Base-by-base conservation (phyloP, 2,329 filamentous ascomycete genomes). In the Botrytis medusae region DNA sequence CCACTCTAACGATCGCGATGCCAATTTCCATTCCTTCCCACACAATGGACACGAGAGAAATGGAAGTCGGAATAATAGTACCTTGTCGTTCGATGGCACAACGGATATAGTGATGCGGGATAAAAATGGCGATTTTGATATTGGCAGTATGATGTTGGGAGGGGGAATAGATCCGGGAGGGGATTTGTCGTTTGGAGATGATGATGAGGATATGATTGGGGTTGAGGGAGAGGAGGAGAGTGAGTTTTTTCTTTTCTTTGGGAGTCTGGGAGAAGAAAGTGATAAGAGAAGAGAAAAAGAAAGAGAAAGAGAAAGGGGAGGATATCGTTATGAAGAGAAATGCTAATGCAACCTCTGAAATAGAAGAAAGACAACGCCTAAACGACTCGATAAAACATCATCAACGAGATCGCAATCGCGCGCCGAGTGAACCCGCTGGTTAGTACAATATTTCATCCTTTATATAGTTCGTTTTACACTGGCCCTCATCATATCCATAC, bases 361-460 rank as follows among this genome's bases (percentile, higher is more conserved):
- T 74, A 90, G 88, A 86, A 72, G 89, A 91, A 79, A 84, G 87
- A 70, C 88, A 91, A 79, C 84, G 86, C 69, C 81, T 91, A 18
- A 85, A 87, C 37, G 89, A 91, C 75, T 88, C 87, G 1, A 87
- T 92, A 48, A 89, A 86, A 78, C 87, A 89, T 78, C 87, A 90
- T 79, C 86, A 88, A 76, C 84, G 88, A 73, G 86, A 86, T 77
- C 85, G 86, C 75, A 86, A 85, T 77, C 83, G 84, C 67, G 83
- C 86, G 67, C 85, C 89, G 16, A 89, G 88, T 77, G 90, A 92
- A 76, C 88, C 89, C 68, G 89, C 91, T 83, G 90, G 91, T 92
- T 80, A 78, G 85, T 80, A 18, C 22, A 63, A 18, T 32, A 12
- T 22, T 29, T 51, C 22, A 57, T 74, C 54, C 57, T 25, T 63